phyloP scores from a whole-genome alignment of 305 asterid genomes.

The Fraxinus greggii region DNA sequence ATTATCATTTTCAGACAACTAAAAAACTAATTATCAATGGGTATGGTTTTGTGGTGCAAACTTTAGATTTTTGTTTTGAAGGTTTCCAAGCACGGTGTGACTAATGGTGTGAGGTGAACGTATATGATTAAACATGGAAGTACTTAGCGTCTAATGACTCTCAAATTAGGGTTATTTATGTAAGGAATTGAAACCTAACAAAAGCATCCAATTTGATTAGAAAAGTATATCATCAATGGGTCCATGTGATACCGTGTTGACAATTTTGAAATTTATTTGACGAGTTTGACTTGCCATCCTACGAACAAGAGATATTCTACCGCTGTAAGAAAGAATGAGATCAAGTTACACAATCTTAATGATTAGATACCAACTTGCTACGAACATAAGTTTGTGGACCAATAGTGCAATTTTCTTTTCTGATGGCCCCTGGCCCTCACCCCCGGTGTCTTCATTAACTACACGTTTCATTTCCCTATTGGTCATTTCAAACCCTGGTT shows the following conservation, averaged over 20 bases:
- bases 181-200: neutral
- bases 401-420: neutral
- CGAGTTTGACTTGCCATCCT: neutral
- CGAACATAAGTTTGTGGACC: neutral
- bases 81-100: neutral
- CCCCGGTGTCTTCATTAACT: constrained; percentile 26
- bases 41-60: neutral
- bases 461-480: constrained; percentile 32
- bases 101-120: neutral
- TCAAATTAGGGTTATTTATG: neutral
- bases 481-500: constrained; percentile 33
- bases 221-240: neutral
- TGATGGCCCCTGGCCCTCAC: constrained; percentile 22
- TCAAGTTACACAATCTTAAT: neutral
- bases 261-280: neutral
- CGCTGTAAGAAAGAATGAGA: neutral
- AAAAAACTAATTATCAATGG: neutral
- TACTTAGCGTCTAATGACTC: neutral
- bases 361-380: neutral
- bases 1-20: neutral
- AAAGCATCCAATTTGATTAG: neutral
- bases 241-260: neutral
- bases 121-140: neutral
- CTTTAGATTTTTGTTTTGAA: neutral
- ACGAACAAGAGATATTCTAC: neutral